phyloP scores from a whole-genome alignment of 2,329 filamentous ascomycete genomes.

The Pestalotiopsis sp. region DNA sequence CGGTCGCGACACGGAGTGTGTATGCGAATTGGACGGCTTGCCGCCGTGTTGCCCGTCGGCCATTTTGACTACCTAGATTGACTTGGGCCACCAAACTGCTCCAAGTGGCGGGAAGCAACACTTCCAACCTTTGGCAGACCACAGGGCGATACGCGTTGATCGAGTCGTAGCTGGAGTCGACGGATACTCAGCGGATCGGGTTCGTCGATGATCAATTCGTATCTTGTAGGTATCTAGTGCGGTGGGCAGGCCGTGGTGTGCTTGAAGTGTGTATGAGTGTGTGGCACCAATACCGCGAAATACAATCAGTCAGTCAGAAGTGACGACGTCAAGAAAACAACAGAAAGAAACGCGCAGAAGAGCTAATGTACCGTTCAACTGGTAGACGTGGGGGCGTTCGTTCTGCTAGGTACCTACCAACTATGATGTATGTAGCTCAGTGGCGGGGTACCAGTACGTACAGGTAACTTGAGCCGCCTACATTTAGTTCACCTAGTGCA shows the following conservation, averaged over 20 bases:
- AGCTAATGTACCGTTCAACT: background rate
- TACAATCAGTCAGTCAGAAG: no score
- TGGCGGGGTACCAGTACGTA: no score
- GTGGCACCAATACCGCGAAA: no score
- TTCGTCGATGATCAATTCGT: background rate
- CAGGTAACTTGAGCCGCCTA: no score
- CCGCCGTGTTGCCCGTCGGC: slow-evolving; percentile 2
- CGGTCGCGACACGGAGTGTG: slow-evolving; percentile 63
- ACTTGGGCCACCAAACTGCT: background rate
- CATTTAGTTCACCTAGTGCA: no score
- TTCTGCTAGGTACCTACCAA: no score
- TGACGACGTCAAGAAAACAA: no score
- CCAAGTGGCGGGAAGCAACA: background rate
- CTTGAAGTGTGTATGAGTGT: no score
- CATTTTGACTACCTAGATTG: background rate
- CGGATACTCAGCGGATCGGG: background rate
- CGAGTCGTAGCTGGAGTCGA: background rate
- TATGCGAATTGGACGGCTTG: slow-evolving; percentile 18
- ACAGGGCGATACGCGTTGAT: background rate
- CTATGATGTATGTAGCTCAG: no score
- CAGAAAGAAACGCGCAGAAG: no score
- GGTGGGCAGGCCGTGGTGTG: background rate
- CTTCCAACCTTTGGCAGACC: background rate
- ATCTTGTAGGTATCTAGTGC: background rate
- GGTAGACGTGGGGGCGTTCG: no score